A percentile compares a stretch with the other conserved stretches of the same genome.
These are phyloP conservation scores for Claviceps sp. DNA, from an alignment of 2,329 filamentous ascomycete species.

Conservation along the genomic window DNA sequence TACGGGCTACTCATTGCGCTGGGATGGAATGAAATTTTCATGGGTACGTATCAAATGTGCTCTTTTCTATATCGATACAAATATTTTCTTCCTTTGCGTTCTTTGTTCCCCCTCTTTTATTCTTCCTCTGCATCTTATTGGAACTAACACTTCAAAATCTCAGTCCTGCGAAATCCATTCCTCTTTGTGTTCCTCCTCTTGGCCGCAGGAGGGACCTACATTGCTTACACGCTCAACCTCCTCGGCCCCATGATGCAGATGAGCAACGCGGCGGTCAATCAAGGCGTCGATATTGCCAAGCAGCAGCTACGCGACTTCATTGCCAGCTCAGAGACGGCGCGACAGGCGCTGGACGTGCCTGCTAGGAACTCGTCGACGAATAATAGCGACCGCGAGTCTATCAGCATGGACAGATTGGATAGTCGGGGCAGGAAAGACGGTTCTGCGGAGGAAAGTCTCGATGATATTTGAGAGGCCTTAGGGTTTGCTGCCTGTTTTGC, in stretches of 20 bases:
- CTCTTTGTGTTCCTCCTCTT: slow-evolving; percentile 85
- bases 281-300: slow-evolving; percentile 85
- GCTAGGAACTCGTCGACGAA: slow-evolving; percentile 14
- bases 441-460: slow-evolving; percentile 38
- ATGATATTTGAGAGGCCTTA: slow-evolving; percentile 36
- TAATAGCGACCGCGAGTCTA: slow-evolving; percentile 28
- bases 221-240: slow-evolving; percentile 87
- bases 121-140: neutral
- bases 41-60: slow-evolving; percentile 46
- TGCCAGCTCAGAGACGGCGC: slow-evolving; percentile 71
- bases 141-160: neutral
- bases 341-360: slow-evolving; percentile 73
- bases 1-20: slow-evolving; percentile 78
- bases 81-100: too few species aligned
- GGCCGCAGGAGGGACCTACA: slow-evolving; percentile 61
- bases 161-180: slow-evolving; percentile 84
- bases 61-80: neutral
- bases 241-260: slow-evolving; percentile 95
- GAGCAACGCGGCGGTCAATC: slow-evolving; percentile 73
- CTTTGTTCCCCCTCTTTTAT: too few species aligned
- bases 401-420: slow-evolving; percentile 48
- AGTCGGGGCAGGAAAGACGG: slow-evolving; percentile 39
- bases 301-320: slow-evolving; percentile 83
- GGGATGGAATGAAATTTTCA: slow-evolving; percentile 97
- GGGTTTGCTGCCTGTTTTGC: neutral